Base-by-base conservation (phyloP, 306 rosid species). In the Luffa aegyptiaca region DNA sequence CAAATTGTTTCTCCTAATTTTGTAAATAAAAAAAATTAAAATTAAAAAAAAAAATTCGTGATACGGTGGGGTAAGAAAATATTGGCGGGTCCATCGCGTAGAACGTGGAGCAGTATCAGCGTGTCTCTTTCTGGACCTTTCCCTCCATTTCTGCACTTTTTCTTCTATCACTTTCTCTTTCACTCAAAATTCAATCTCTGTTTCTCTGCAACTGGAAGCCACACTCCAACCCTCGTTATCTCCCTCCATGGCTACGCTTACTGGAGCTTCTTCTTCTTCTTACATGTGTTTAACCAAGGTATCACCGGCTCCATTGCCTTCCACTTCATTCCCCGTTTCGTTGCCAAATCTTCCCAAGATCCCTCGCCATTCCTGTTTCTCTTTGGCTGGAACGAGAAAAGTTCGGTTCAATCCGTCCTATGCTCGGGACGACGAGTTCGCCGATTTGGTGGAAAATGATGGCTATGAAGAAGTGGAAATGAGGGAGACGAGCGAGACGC, bases 51-150 rank as follows among this genome's bases (percentile, higher is more conserved):
- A 18, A 57, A 57, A 2, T 39, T 5, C 41, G 3, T n/a, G n/a
- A n/a, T n/a, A n/a, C n/a, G n/a, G n/a, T n/a, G n/a, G n/a, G n/a
- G n/a, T n/a, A n/a, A n/a, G n/a, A 41, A 41, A n/a, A 58, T 58
- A 58, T 56, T 58, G 64, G 13, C 35, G 64, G 64, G 64, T 20
- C 64, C 35, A n/a, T 21, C 4, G 8, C 5, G 11, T 7, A 80
- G 81, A 61, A 61, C 31, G 68, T 31, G 31, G 12, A 21, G 64
- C 1, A 61, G 39, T 10, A 21, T 61, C 17, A 62, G 84, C 97
- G 98, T 93, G 98, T 90, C 96, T 86, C 87, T 83, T 88, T 91
- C 83, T 83, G 83, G 68, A 75, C 96, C 94, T 76, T 81, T 85
- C 91, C 80, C 87, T 75, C 75, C 31, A 53, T 51, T 51, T 70